These are phyloP conservation scores for Yamadazyma conglobata DNA, from an alignment of 1,139 yeast species.

Conservation along the genomic window DNA sequence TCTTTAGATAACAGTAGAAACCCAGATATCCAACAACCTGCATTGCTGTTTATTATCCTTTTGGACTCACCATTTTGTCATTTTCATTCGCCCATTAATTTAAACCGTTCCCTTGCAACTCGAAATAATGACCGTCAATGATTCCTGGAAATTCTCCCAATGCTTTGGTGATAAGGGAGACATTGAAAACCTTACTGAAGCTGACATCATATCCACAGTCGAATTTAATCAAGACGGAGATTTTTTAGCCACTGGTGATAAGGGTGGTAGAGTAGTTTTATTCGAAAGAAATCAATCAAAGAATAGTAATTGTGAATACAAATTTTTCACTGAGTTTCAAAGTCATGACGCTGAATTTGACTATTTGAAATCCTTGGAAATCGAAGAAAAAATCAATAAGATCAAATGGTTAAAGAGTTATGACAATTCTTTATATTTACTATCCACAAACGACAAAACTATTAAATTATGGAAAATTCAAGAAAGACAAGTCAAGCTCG, in stretches of 20 bases:
- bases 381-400: slow-evolving; percentile 96
- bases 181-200: slow-evolving; percentile 92
- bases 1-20: no score
- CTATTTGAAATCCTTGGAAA: slow-evolving; percentile 90
- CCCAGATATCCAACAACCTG: no score
- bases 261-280: slow-evolving; percentile 95
- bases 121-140: slow-evolving; percentile 21
- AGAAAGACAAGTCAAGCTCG: slow-evolving; percentile 89
- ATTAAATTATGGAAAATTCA: slow-evolving; percentile 95
- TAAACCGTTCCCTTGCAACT: no score
- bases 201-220: slow-evolving; percentile 95
- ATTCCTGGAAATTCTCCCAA: slow-evolving; percentile 70
- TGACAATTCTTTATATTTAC: slow-evolving; percentile 81
- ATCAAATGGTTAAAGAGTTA: slow-evolving; percentile 93
- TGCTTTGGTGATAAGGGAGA: slow-evolving; percentile 99
- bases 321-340: slow-evolving; percentile 95
- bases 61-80: no score
- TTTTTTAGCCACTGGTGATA: slow-evolving; percentile 95
- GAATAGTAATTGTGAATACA: slow-evolving; percentile 76
- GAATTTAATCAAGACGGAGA: slow-evolving; percentile 96
- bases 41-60: no score
- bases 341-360: slow-evolving; percentile 99
- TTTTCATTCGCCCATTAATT: no score
- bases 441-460: slow-evolving; percentile 95
- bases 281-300: slow-evolving; percentile 85